These are phyloP conservation scores for Lagenidium giganteum DNA, from an alignment of 352 stramenopile species.

Conservation along the genomic window DNA sequence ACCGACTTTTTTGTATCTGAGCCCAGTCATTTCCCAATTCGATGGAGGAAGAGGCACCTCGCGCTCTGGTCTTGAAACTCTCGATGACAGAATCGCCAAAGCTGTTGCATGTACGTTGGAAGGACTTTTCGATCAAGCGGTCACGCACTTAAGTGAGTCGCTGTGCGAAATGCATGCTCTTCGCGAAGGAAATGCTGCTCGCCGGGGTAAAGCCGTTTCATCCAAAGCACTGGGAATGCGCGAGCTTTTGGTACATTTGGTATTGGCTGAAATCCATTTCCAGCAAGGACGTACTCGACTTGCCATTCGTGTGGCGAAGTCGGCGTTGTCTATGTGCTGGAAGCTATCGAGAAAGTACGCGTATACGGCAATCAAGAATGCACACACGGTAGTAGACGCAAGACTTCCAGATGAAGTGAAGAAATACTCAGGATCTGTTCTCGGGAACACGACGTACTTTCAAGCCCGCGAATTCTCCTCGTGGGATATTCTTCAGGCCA, in stretches of 20 bases:
- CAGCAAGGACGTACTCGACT: constrained; percentile 26
- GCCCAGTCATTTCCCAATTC: too few relatives aligned
- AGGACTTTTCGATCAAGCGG: too few relatives aligned
- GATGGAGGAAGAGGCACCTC: too few relatives aligned
- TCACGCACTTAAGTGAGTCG: too few relatives aligned
- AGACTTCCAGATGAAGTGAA: constrained; percentile 37
- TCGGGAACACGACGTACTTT: constrained; percentile 34
- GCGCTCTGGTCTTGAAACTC: too few relatives aligned
- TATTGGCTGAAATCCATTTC: constrained; percentile 56
- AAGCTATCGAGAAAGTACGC: constrained; percentile 50
- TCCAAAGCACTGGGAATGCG: constrained; percentile 46
- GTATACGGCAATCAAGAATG: constrained; percentile 3
- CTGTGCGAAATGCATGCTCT: too few relatives aligned
- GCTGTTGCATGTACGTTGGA: too few relatives aligned
- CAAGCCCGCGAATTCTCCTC: constrained; percentile 64
- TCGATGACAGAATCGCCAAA: constrained; percentile 5
- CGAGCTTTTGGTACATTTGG: constrained; percentile 39
- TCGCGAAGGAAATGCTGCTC: too few relatives aligned
- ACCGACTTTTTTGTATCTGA: background rate
- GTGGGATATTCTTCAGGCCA: constrained; percentile 55
- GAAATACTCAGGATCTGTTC: background rate
- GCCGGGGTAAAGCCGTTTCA: too few relatives aligned
- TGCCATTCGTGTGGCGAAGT: constrained; percentile 53
- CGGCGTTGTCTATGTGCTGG: constrained; percentile 60
- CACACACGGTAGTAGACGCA: too few relatives aligned